Conservation (phyloP, 306 rosid genomes). For the Heteromeles arbutifolia region DNA sequence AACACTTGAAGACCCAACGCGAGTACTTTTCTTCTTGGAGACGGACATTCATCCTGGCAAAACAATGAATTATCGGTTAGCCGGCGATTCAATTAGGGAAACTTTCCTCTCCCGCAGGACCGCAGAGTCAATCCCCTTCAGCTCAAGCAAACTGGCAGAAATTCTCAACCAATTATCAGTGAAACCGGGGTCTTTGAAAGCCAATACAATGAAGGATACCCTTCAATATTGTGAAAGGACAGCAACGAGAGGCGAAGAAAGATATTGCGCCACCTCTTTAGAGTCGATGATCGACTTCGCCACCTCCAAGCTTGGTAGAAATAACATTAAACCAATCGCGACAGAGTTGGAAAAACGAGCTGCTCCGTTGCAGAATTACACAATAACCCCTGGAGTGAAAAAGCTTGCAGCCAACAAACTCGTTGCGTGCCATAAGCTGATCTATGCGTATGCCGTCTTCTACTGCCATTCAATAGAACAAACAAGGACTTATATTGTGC, state of each 20-base stretch:
- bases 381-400: slow-evolving; percentile 15
- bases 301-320: slow-evolving; percentile 32
- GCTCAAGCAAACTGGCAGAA: too few species aligned
- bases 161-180: too few species aligned
- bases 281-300: slow-evolving; percentile 45
- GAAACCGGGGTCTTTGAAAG: slow-evolving; percentile 34
- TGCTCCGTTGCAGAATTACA: slow-evolving; percentile 20
- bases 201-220: slow-evolving; percentile 26
- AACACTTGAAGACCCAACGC: neutral
- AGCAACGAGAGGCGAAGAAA: slow-evolving; percentile 35
- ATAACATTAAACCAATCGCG: slow-evolving; percentile 29
- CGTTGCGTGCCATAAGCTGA: slow-evolving; percentile 62
- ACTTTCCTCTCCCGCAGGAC: too few species aligned
- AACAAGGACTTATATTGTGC: slow-evolving; percentile 34
- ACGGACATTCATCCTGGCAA: slow-evolving; percentile 31
- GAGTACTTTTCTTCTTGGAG: slow-evolving; percentile 50
- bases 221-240: slow-evolving; percentile 41
- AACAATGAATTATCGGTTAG: too few species aligned
- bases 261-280: slow-evolving; percentile 62
- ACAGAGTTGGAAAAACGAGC: slow-evolving; percentile 42
- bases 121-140: too few species aligned
- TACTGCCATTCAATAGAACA: slow-evolving; percentile 49
- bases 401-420: slow-evolving; percentile 25
- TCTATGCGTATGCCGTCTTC: slow-evolving; percentile 56
- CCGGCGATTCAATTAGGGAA: too few species aligned